Conservation (phyloP, 306 rosid genomes). For the Casuarina equisetifolia region DNA sequence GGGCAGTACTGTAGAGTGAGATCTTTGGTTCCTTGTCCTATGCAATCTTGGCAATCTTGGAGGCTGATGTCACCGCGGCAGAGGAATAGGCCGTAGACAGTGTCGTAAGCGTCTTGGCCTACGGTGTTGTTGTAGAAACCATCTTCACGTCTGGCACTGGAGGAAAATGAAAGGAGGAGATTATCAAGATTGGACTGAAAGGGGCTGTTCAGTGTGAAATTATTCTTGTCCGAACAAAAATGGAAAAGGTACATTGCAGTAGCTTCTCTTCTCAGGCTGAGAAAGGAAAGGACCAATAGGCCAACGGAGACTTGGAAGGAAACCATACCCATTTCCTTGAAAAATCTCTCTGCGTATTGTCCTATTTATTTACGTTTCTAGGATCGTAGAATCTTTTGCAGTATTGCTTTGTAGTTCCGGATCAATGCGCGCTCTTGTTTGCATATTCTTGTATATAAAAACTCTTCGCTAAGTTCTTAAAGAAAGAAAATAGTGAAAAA, state of each 20-base stretch:
- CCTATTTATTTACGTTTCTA: no score
- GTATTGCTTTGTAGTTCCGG: no score
- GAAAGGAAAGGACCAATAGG: background rate
- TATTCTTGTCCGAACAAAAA: background rate
- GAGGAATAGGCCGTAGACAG: constrained; percentile 22
- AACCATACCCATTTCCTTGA: background rate
- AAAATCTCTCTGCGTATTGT: no score
- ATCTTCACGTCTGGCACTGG: constrained; percentile 30
- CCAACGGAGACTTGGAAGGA: background rate
- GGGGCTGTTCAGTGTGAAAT: constrained; percentile 41
- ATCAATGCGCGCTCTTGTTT: no score
- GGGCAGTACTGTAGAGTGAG: constrained; percentile 26
- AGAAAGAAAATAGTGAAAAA: background rate
- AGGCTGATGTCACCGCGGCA: constrained; percentile 42
- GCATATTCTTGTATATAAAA: no score
- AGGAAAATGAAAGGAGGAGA: constrained; percentile 6
- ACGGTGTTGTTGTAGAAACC: constrained; percentile 6
- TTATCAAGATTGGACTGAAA: constrained; percentile 34
- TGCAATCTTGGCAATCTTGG: constrained; percentile 44
- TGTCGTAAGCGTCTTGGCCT: constrained; percentile 5
- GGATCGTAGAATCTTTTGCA: no score
- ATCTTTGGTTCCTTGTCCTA: constrained; percentile 27
- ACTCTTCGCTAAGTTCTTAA: background rate
- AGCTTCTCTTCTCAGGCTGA: background rate
- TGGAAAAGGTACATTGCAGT: no score